Evolutionary conservation across 1,284 basidiomycete genomes (phyloP).

Genomic region (Volvariella surrecta): DNA sequence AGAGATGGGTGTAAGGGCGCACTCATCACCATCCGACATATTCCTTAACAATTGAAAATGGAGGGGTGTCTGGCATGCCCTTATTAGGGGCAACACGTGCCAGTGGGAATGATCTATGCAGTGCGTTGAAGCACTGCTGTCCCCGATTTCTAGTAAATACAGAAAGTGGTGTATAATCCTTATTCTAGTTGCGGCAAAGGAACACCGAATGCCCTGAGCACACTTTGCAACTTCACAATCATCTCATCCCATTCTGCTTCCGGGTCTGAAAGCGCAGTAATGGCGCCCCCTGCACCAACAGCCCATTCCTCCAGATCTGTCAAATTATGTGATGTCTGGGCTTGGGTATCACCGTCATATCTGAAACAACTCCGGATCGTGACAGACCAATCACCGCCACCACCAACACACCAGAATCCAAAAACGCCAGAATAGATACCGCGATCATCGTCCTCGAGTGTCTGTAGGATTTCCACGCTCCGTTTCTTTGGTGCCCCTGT

Average conservation of each 20-base stretch:
- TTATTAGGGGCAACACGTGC: too few relatives aligned
- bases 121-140: too few relatives aligned
- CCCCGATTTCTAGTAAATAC: background rate
- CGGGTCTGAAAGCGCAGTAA: conserved; percentile 87
- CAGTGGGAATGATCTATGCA: too few relatives aligned
- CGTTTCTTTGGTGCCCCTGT: conserved; percentile 96
- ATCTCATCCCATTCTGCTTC: conserved; percentile 95
- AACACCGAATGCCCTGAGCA: conserved; percentile 51
- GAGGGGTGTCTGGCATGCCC: too few relatives aligned
- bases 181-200: too few relatives aligned
- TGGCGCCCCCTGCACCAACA: conserved; percentile 91
- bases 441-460: conserved; percentile 66
- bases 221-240: conserved; percentile 73
- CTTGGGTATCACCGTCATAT: conserved; percentile 33
- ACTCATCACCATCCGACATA: background rate
- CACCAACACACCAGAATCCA: conserved; percentile 88
- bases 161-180: conserved; percentile 1
- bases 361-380: conserved; percentile 91
- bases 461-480: conserved; percentile 84
- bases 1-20: conserved; percentile 1
- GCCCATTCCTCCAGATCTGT: conserved; percentile 48
- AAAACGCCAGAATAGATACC: conserved; percentile 92
- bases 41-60: too few relatives aligned
- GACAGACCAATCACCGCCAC: conserved; percentile 91
- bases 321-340: background rate